Base-by-base conservation (phyloP, 192 early-diverging fungal genomes). In the Backusella parvicylindrica region DNA sequence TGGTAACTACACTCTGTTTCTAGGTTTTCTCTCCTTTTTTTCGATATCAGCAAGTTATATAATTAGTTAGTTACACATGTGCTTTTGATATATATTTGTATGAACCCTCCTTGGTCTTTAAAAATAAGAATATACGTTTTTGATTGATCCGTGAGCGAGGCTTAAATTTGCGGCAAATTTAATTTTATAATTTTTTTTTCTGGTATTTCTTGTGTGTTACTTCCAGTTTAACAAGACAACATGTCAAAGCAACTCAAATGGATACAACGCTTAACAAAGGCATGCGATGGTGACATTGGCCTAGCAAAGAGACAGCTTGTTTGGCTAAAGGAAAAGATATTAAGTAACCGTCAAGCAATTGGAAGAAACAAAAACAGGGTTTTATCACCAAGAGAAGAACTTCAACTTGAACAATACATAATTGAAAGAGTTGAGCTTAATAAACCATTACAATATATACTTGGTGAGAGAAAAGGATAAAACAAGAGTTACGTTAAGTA, bases 381-480 rank as follows among this genome's bases (percentile, higher is more conserved):
- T n/a, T 26, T 85, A 0, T 70, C 78, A 23, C 65, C 66, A 2
- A 6, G 47, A 0, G 86, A 85, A 74, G 50, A 77, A 60, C 13
- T 68, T 2, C 72, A 77, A 47, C 73, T 89, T 67, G 71, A 81
- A 7, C 36, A 60, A 6, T 81, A 78, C 63, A 84, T 94, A 7
- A 72, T 77, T 2, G 85, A 93, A 47, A 86, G 93, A 18, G 82
- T 85, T 0, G 79, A 90, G 7, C 73, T 73, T 15, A 86, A 91
- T 69, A 96, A 94, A 78, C 97, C 96, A 8, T 82, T 99, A 63
- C 97, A 99, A 81, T 99, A 99, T 77, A 93, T 99, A 43, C 77
- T 98, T 26, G 86, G 86, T 85, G 83, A 63, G 64, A 33, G 33
- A 65, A 1, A 35, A 6, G n/a, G n/a, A n/a, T n/a, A n/a, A n/a